Base-by-base conservation (phyloP, 495 filamentous ascomycete genomes). In the Lasiosphaeria ovina region DNA sequence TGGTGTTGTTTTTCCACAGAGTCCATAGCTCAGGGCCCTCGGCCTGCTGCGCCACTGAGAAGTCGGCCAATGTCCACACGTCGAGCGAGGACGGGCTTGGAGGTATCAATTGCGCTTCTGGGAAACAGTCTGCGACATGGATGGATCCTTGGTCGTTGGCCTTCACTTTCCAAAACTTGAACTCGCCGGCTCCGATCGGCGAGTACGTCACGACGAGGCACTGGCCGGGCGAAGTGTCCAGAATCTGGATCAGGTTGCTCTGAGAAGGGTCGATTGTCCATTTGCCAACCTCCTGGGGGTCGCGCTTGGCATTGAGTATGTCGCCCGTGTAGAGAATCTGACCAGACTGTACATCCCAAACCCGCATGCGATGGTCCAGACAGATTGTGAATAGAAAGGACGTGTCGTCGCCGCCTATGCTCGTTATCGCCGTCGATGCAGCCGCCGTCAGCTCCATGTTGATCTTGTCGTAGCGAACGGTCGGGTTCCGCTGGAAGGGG, bases 161-260 rank as follows among this genome's bases (percentile, higher is more conserved):
- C 58, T 81, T 80, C 3, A 92, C 81, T 54, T 83, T 86, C 91
- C 93, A 99, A 74, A 99, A 93, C 73, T 97, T 98, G 83, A 99
- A 97, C 63, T 92, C 86, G 32, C 91, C 90, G 69, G 92, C 79
- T 59, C 90, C 86, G 66, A 92, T 79, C 8, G 94, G 92, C 36
- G 92, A 96, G 71, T 91, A 97, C 11, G 91, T 93, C 31, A 90
- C 85, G 24, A 92, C 82, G 59, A 89, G 82, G 64, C 91, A 91
- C 48, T 81, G 77, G 58, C 90, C 86, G 34, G 76, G 82, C 31
- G 79, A 82, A 51, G 84, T 77, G 45, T 88, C 83, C 55, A 93
- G 79, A 12, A 97, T 82, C 55, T 85, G 83, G 48, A 97, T 81
- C 35, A 98, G 62, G 78, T 88, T 73, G 73, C 79, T 73, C 80